Conservation (phyloP, 2,329 filamentous ascomycete genomes). For the Trichoderma sp. region DNA sequence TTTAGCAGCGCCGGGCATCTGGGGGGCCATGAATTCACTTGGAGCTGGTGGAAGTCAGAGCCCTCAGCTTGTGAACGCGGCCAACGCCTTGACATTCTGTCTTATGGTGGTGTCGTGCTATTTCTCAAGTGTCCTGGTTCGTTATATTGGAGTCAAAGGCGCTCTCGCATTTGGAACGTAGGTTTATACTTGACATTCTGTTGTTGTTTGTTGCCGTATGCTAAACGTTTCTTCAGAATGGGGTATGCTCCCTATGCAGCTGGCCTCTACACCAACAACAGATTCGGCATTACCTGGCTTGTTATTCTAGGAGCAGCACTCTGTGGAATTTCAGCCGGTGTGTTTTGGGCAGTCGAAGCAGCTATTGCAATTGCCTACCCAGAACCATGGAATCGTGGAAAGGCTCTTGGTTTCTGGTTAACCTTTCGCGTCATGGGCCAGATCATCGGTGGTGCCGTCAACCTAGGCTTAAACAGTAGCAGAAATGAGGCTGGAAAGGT, state of each 20-base stretch:
- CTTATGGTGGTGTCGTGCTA: constrained; percentile 71
- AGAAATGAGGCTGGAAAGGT: constrained; percentile 60
- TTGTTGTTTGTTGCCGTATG: background rate
- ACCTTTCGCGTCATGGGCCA: constrained; percentile 58
- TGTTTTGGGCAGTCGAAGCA: constrained; percentile 75
- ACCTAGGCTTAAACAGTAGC: constrained; percentile 62
- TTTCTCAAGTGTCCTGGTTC: constrained; percentile 61
- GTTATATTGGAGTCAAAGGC: constrained; percentile 67
- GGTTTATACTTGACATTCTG: constrained; percentile 23
- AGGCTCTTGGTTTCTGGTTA: constrained; percentile 67
- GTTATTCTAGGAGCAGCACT: constrained; percentile 64
- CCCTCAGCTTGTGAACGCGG: constrained; percentile 66
- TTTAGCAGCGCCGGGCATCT: constrained; percentile 68
- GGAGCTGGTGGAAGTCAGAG: constrained; percentile 65
- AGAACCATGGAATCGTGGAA: constrained; percentile 64
- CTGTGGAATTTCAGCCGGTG: constrained; percentile 66
- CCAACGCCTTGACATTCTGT: constrained; percentile 69
- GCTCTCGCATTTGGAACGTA: constrained; percentile 68
- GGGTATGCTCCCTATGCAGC: constrained; percentile 71
- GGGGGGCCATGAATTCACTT: constrained; percentile 70
- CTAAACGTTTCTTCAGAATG: constrained; percentile 31
- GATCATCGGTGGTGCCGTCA: constrained; percentile 70
- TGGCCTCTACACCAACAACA: constrained; percentile 69
- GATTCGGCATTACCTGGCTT: constrained; percentile 67
- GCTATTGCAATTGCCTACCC: constrained; percentile 72